Base-by-base conservation (phyloP, 495 filamentous ascomycete genomes). In the Margaritispora aquatica region DNA sequence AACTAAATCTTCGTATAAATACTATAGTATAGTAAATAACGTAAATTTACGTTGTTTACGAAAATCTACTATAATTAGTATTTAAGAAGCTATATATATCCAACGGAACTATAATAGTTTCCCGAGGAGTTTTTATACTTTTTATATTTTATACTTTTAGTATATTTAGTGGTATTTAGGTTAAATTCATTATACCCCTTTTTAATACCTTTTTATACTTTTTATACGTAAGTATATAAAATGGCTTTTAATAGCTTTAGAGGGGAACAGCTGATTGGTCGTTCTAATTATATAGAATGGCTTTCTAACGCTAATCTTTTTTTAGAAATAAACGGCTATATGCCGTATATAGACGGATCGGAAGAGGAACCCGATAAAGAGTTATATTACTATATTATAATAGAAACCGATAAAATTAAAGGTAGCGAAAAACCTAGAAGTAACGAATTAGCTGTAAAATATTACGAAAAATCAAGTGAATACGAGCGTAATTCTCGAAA, bases 201-300 rank as follows among this genome's bases (percentile, higher is more conserved):
- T 38, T 38, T 9, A 9, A n/a, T n/a, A n/a, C n/a, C n/a, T n/a
- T n/a, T n/a, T n/a, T n/a, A n/a, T n/a, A 47, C 15, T 7, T 47
- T 47, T 19, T 9, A 22, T 19, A 47, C 20, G 20, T 19, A 22
- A 47, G 21, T 47, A 47, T 47, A 19, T 47, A 47, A 19, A 47
- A 47, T 47, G 21, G 8, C 21, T 47, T 9, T 19, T 5, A 47
- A 5, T 47, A 47, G 31, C 20, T 54, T 54, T 54, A 31, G 36
- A 34, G 26, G 51, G 10, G 26, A 31, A 20, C 31, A 54, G 20
- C 27, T 54, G 36, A 19, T 54, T 17, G 27, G 51, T 20, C 24
- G 27, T 17, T 54, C 44, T 54, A 54, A 54, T 34, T 54, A 54
- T 36, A 36, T 54, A 54, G 51, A 54, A 54, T 54, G 26, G 51